Conservation (phyloP, 1,284 basidiomycete species). For the Lignosus rhinocerotis region DNA sequence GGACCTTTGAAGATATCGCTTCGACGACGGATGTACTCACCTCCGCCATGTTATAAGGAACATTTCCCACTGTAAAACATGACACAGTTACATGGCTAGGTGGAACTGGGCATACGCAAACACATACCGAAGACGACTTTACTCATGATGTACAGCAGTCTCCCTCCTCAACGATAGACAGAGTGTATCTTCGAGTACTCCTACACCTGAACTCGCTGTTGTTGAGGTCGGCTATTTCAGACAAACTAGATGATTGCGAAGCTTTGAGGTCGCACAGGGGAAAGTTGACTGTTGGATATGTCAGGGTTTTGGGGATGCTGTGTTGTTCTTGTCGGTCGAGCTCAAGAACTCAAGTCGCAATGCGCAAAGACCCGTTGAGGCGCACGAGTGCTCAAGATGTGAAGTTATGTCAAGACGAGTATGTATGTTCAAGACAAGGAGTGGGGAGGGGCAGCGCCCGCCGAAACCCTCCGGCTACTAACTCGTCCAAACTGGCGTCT, state of each 20-base stretch:
- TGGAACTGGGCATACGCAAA: background rate
- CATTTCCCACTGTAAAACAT: slow-evolving; percentile 68
- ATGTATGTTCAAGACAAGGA: too few relatives aligned
- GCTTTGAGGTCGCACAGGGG: too few relatives aligned
- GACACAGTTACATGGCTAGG: background rate
- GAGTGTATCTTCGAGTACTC: background rate
- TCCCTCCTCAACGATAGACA: background rate
- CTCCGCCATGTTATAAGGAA: slow-evolving; percentile 85
- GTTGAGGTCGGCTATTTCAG: background rate
- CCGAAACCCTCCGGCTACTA: too few relatives aligned
- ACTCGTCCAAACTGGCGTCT: too few relatives aligned
- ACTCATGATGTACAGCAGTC: slow-evolving; percentile 37
- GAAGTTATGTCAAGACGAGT: too few relatives aligned
- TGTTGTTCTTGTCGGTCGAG: too few relatives aligned
- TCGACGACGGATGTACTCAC: slow-evolving; percentile 32
- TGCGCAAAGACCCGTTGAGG: too few relatives aligned
- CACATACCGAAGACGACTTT: slow-evolving; percentile 52
- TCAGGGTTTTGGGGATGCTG: too few relatives aligned
- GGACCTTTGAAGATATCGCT: background rate
- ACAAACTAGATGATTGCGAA: background rate
- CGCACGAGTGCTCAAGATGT: too few relatives aligned
- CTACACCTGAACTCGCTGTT: background rate
- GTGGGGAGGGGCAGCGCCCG: too few relatives aligned
- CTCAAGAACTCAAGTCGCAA: too few relatives aligned
- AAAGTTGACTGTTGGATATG: too few relatives aligned